A percentile compares a stretch with the other conserved stretches of the same genome.
Evolutionary conservation across 1,139 yeast species (phyloP).

Genomic region (Trichomonascaceae sp.): DNA sequence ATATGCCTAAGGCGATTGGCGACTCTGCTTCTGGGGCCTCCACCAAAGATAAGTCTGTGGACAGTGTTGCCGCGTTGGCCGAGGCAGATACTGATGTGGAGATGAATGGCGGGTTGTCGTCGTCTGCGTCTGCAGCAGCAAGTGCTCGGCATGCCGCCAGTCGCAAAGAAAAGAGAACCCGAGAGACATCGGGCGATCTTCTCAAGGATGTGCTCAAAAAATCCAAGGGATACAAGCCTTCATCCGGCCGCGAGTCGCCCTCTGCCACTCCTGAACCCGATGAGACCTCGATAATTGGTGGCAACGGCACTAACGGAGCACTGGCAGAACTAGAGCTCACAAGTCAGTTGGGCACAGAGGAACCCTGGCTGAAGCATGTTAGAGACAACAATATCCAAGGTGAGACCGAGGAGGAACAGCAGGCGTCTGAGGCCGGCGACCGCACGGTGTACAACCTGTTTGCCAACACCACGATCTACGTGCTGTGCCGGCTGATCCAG

Average conservation of each 20-base stretch:
- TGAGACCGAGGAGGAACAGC: slow-evolving; percentile 3
- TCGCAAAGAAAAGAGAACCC: slow-evolving; percentile 27
- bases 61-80: no score
- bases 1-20: slow-evolving; percentile 6
- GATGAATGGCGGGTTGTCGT: slow-evolving; percentile 6
- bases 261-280: slow-evolving; percentile 2
- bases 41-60: slow-evolving; percentile 3
- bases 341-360: slow-evolving; percentile 9
- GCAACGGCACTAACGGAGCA: slow-evolving; percentile 9
- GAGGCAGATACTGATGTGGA: slow-evolving; percentile 1
- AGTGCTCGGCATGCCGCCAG: slow-evolving; percentile 22
- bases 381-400: slow-evolving; percentile 2
- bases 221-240: slow-evolving; percentile 19
- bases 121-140: slow-evolving; percentile 9
- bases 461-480: slow-evolving; percentile 83
- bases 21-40: slow-evolving; percentile 1
- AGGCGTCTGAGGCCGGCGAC: slow-evolving; percentile 2
- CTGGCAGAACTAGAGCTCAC: slow-evolving; percentile 1
- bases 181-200: slow-evolving; percentile 37
- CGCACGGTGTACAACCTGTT: slow-evolving; percentile 56
- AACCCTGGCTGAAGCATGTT: slow-evolving; percentile 12
- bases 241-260: slow-evolving; percentile 4
- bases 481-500: slow-evolving; percentile 77
- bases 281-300: slow-evolving; percentile 15
- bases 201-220: slow-evolving; percentile 62